A percentile compares a stretch with the other conserved stretches of the same genome.
phyloP scores from a whole-genome alignment of 1,284 basidiomycete genomes.

The Sanghuangporus sanghuang region DNA sequence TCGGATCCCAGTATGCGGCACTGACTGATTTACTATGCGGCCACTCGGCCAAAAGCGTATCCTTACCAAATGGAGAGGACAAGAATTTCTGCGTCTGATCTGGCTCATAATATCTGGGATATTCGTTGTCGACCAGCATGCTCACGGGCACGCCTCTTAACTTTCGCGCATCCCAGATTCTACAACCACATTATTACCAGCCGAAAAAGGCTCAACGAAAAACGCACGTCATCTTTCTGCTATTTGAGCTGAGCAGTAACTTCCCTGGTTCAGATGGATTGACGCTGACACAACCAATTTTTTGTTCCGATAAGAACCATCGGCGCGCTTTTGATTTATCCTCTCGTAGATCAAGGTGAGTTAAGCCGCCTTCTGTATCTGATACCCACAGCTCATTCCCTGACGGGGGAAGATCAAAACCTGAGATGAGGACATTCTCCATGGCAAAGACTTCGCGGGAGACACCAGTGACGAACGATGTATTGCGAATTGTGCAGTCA shows the following conservation, averaged over 20 bases:
- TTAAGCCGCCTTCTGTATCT: slow-evolving; percentile 59
- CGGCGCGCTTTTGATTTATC: slow-evolving; percentile 48
- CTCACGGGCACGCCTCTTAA: slow-evolving; percentile 37
- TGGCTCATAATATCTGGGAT: slow-evolving; percentile 41
- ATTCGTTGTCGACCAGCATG: slow-evolving; percentile 22
- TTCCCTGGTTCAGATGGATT: slow-evolving; percentile 66
- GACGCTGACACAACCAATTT: slow-evolving; percentile 71
- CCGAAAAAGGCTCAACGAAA: not conserved
- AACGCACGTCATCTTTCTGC: slow-evolving; percentile 56
- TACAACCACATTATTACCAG: slow-evolving; percentile 25
- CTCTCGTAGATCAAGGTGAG: slow-evolving; percentile 68
- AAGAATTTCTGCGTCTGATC: slow-evolving; percentile 45
- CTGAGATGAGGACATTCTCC: slow-evolving; percentile 55
- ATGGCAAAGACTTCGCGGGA: slow-evolving; percentile 62
- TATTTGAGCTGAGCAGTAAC: slow-evolving; percentile 70
- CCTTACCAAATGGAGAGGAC: slow-evolving; percentile 45
- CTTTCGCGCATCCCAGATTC: slow-evolving; percentile 75
- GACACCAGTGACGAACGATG: slow-evolving; percentile 63
- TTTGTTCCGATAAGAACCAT: slow-evolving; percentile 61
- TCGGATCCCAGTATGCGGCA: slow-evolving; percentile 77
- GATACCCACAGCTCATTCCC: slow-evolving; percentile 80
- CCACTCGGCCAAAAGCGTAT: slow-evolving; percentile 56
- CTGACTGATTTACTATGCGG: slow-evolving; percentile 69
- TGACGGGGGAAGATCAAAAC: slow-evolving; percentile 57
- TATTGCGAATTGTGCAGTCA: slow-evolving; percentile 66